Evolutionary conservation across 306 rosid species (phyloP).

Genomic region (Adenanthera pavonina): DNA sequence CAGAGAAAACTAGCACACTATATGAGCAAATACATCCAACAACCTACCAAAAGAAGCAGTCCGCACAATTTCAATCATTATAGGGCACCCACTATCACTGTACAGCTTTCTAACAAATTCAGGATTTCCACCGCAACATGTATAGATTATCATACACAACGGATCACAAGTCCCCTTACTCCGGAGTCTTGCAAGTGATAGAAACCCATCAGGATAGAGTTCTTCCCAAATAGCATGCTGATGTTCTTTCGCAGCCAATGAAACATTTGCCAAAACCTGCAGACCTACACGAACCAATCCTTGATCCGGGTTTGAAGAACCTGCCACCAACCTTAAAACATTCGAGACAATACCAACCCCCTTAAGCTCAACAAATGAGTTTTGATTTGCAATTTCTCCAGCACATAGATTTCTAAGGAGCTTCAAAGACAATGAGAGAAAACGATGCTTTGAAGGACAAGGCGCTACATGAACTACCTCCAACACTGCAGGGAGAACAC

Average conservation of each 20-base stretch:
- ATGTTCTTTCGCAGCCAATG: slow-evolving; percentile 62
- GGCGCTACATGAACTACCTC: slow-evolving; percentile 40
- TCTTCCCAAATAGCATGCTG: slow-evolving; percentile 62
- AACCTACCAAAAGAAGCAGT: slow-evolving; percentile 60
- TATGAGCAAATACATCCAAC: not conserved
- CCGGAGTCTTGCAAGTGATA: slow-evolving; percentile 52
- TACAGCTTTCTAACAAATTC: slow-evolving; percentile 49
- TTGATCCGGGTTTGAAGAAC: slow-evolving; percentile 39
- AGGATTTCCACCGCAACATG: slow-evolving; percentile 58
- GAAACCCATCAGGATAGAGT: slow-evolving; percentile 49
- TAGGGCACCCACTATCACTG: slow-evolving; percentile 52
- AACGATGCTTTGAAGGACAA: slow-evolving; percentile 22
- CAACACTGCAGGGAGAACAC: slow-evolving; percentile 48
- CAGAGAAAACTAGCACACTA: not conserved
- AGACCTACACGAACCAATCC: slow-evolving; percentile 58
- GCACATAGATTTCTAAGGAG: slow-evolving; percentile 73
- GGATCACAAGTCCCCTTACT: slow-evolving; percentile 63
- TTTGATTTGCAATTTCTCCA: slow-evolving; percentile 45
- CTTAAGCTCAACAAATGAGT: slow-evolving; percentile 51
- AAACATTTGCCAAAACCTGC: slow-evolving; percentile 78
- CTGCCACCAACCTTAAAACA: slow-evolving; percentile 49
- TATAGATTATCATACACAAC: slow-evolving; percentile 65
- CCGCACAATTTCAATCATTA: slow-evolving; percentile 53
- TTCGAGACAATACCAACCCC: slow-evolving; percentile 51
- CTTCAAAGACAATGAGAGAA: slow-evolving; percentile 48